Conservation (phyloP, 768 basidiomycete genomes). For the Hericium rajendrae region DNA sequence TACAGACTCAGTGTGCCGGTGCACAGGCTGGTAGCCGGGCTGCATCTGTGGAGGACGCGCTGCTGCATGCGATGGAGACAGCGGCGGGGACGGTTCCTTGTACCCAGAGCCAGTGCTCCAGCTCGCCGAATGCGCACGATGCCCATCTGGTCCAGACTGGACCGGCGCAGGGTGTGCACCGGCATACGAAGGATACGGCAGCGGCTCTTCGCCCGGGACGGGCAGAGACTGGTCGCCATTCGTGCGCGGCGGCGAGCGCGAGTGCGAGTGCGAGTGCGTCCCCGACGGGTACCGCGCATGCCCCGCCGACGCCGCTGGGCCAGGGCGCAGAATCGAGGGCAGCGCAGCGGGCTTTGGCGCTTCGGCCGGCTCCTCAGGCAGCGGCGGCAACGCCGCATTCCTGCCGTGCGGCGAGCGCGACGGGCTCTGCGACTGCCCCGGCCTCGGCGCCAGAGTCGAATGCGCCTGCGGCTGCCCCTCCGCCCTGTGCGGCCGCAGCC, state of each 20-base stretch:
- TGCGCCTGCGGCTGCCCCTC: not conserved
- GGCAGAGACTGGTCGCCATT: not conserved
- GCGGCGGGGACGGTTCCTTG: no score
- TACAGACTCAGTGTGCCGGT: no score
- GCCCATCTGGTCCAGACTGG: not conserved
- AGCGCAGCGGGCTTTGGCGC: not conserved
- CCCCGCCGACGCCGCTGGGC: not conserved
- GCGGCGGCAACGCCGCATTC: not conserved
- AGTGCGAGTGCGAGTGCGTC: not conserved
- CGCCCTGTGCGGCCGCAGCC: not conserved
- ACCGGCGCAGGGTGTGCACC: not conserved
- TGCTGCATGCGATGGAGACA: no score
- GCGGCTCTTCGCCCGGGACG: not conserved
- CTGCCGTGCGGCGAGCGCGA: not conserved
- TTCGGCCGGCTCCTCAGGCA: not conserved
- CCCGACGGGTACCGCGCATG: not conserved
- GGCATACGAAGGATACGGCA: not conserved
- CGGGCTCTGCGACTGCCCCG: not conserved
- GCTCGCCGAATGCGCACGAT: no score
- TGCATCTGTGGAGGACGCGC: no score
- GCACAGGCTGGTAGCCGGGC: no score
- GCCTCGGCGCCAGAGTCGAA: not conserved
- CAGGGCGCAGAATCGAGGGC: not conserved
- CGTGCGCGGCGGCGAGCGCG: not conserved
- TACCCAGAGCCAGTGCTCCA: no score